Evolutionary conservation across 768 basidiomycete genomes (phyloP).

Genomic region (Lactarius psammicola): DNA sequence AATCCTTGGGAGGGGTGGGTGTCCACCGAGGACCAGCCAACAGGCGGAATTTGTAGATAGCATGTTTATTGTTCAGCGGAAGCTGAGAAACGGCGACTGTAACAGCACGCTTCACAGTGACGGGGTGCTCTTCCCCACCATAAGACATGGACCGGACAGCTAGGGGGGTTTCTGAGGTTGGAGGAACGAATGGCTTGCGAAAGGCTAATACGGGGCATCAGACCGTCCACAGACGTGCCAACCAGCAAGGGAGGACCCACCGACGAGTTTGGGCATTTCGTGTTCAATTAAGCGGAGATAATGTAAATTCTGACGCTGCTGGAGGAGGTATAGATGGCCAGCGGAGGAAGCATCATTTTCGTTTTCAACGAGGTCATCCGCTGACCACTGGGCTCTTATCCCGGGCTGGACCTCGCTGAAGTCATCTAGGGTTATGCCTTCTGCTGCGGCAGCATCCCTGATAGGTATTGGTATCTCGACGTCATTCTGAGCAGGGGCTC

Average conservation of each 20-base stretch:
- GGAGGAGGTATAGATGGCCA: conserved; percentile 70
- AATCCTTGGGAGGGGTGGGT: conserved; percentile 64
- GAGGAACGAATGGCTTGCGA: conserved; percentile 75
- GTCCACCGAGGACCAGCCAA: conserved; percentile 90
- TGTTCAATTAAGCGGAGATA: conserved; percentile 85
- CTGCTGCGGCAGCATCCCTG: conserved; percentile 23
- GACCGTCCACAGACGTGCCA: conserved; percentile 4
- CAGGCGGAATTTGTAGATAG: conserved; percentile 82
- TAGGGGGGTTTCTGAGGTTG: conserved; percentile 54
- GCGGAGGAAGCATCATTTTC: conserved; percentile 66
- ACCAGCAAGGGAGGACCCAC: conserved; percentile 42
- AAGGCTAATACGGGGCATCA: conserved; percentile 51
- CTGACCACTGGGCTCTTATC: conserved; percentile 14
- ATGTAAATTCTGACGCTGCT: conserved; percentile 70
- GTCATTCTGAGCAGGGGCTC: not conserved
- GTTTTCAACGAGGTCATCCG: conserved; percentile 39
- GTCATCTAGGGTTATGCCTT: conserved; percentile 30
- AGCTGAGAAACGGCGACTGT: conserved; percentile 74
- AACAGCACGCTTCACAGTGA: conserved; percentile 64
- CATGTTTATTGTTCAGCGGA: conserved; percentile 59
- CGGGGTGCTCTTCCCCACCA: conserved; percentile 74
- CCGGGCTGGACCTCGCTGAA: not conserved
- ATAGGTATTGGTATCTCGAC: conserved; percentile 16
- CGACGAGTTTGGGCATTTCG: conserved; percentile 83
- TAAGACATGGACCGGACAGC: conserved; percentile 75